Evolutionary conservation across 169 alveolate genomes (phyloP).

Genomic region (Cystoisospora suis): DNA sequence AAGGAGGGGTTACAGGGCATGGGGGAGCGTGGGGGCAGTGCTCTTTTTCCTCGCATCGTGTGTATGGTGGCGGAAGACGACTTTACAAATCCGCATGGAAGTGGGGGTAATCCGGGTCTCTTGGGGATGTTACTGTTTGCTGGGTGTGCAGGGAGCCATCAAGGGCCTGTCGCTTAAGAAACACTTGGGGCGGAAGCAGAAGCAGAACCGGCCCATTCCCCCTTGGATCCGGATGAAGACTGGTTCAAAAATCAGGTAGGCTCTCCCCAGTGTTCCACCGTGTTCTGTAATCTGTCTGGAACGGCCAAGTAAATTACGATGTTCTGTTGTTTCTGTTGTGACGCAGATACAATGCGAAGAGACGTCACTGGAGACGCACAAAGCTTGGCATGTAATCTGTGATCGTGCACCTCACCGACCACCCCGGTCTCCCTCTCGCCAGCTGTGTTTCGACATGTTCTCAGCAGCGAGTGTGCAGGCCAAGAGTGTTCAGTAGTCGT

Average conservation of each 20-base stretch:
- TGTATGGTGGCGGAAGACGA: no score
- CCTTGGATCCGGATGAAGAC: conserved; percentile 95
- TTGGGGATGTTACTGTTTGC: no score
- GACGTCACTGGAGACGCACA: conserved; percentile 97
- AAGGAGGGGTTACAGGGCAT: no score
- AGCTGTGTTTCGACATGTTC: no score
- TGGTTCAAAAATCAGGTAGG: conserved; percentile 91
- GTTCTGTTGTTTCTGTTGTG: neutral
- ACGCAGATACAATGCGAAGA: conserved; percentile 91
- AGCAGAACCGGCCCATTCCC: conserved; percentile 95
- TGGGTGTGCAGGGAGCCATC: conserved; percentile 89
- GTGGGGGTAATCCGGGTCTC: no score
- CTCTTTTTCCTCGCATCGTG: no score
- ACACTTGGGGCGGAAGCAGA: conserved; percentile 92
- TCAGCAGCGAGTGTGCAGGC: no score
- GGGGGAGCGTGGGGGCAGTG: no score
- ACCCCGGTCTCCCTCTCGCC: no score
- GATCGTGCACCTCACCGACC: no score
- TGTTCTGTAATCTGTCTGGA: neutral
- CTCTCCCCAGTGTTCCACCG: neutral
- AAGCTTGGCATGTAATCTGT: conserved; percentile 90
- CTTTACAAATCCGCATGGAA: no score
- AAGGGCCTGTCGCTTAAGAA: conserved; percentile 90
- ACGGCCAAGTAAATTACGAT: neutral
- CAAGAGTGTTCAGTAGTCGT: no score